A percentile compares a stretch with the other conserved stretches of the same genome.
These are phyloP conservation scores for Graphilbum ipis-grandicollis DNA, from an alignment of 2,329 filamentous ascomycete genomes.

Conservation along the genomic window DNA sequence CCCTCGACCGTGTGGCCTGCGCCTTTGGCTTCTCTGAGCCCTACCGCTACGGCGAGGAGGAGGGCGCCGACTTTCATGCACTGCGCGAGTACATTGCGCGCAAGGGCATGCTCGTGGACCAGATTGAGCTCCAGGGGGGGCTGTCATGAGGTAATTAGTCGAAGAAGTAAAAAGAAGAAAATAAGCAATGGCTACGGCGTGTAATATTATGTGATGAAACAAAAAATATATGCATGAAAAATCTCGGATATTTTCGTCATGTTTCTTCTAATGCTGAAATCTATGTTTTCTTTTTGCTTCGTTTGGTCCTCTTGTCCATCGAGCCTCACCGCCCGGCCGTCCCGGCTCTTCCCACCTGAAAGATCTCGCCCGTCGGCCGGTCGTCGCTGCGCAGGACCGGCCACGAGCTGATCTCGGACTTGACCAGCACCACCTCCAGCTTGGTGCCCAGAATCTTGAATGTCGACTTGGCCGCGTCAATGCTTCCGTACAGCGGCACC, in stretches of 20 bases:
- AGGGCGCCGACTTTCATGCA: conserved; percentile 75
- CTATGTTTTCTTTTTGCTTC: not conserved
- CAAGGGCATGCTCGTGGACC: conserved; percentile 80
- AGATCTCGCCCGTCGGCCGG: conserved; percentile 50
- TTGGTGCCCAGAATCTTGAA: conserved; percentile 82
- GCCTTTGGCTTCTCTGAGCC: conserved; percentile 84
- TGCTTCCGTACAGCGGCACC: conserved; percentile 58
- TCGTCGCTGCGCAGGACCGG: conserved; percentile 72
- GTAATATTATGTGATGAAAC: too few relatives aligned
- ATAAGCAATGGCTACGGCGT: too few relatives aligned
- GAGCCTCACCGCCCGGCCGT: conserved; percentile 10
- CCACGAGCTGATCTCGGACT: conserved; percentile 65
- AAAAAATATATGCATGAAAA: too few relatives aligned
- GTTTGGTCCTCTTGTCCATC: not conserved
- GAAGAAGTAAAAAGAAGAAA: not conserved
- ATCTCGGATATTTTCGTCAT: too few relatives aligned
- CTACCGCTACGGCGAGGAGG: conserved; percentile 72
- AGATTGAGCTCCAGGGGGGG: conserved; percentile 77
- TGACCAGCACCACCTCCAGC: conserved; percentile 59
- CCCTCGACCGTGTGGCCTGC: conserved; percentile 69
- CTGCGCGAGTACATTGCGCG: conserved; percentile 68
- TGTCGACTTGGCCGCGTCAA: conserved; percentile 57
- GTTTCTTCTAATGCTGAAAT: too few relatives aligned
- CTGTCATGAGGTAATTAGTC: conserved; percentile 47
- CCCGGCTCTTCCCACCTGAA: conserved; percentile 75